Evolutionary conservation across 2,329 filamentous ascomycete genomes (phyloP).

Genomic region (Ambrosiella beaveri): DNA sequence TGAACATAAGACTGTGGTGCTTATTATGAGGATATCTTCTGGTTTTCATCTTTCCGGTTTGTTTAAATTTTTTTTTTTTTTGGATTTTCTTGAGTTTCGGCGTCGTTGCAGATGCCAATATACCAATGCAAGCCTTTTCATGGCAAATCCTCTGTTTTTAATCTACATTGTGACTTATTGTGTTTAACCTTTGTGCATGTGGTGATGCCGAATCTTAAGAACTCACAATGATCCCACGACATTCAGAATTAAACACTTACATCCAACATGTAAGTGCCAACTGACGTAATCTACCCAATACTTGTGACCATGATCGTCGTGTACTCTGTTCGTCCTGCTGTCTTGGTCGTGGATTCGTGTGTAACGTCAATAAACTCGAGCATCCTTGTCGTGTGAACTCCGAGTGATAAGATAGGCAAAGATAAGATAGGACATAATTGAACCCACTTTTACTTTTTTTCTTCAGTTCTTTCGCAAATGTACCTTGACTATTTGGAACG

Average conservation of each 20-base stretch:
- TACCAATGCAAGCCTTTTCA: not conserved
- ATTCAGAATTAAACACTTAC: not conserved
- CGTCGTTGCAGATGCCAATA: not conserved
- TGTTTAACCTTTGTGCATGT: not conserved
- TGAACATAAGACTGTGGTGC: not conserved
- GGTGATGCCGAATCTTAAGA: not conserved
- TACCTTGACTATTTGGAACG: too few relatives aligned
- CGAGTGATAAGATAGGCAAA: not conserved
- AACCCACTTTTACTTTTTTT: conserved; percentile 2
- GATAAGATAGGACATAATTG: conserved; percentile 6
- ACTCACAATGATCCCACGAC: not conserved
- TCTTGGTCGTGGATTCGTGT: not conserved
- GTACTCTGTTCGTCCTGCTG: not conserved
- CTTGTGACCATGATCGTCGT: not conserved
- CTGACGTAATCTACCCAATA: not conserved
- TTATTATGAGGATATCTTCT: not conserved
- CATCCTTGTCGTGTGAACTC: not conserved
- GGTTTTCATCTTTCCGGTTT: not conserved
- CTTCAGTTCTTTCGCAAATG: not conserved
- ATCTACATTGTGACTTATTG: not conserved
- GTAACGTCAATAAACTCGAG: not conserved
- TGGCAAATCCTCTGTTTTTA: not conserved
- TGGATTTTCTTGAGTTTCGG: not conserved
- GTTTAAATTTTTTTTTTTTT: not conserved
- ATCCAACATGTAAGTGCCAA: not conserved